Base-by-base conservation (phyloP, 2,329 filamentous ascomycete genomes). In the Pyricularia sp. region DNA sequence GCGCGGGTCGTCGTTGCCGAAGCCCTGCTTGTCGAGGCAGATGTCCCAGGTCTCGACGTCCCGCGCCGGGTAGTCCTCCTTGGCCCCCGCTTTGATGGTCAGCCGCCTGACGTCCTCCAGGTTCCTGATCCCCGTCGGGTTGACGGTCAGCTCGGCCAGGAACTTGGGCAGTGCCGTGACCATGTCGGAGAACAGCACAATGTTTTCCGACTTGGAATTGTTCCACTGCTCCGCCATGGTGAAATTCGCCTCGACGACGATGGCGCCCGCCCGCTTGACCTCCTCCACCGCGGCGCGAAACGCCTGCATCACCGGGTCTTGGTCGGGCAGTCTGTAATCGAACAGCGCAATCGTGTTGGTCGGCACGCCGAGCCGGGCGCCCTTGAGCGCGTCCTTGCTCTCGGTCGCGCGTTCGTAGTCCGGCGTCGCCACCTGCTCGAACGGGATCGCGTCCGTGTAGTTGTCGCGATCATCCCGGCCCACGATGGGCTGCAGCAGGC, bases 321-420 rank as follows among this genome's bases (percentile, higher is more conserved):
- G 69, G 42, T 69, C 68, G 28, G 68, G 69, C 31, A 31, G 17
- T 1, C 3, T 36, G 33, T 12, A 14, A 7, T 33, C 9, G 14
- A 64, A 64, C 7, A 33, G 26, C 2, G 79, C 78, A 42, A 91
- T 79, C 1, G 85, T 80, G 71, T 90, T 89, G 23, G 85, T 81
- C 0, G 89, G 86, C 3, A 92, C 82, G 3, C 90, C 90, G 30
- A 92, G 87, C 1, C 88, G 83, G 68, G 85, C 85, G 11, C 87
- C 88, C 23, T 77, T 71, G 0, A 92, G 80, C 0, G 84, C 82
- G 14, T 81, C 81, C 25, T 81, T 76, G 25, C 85, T 81, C 26
- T 23, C 42, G 73, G 88, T 86, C 0, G 88, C 85, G 2, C 79
- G 81, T 10, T 86, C 83, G 72, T 91, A 92, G 75, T 92, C 81